These are phyloP conservation scores for Tetrastigma voinierianum DNA, from an alignment of 164 flowering plant genomes.

Conservation along the genomic window DNA sequence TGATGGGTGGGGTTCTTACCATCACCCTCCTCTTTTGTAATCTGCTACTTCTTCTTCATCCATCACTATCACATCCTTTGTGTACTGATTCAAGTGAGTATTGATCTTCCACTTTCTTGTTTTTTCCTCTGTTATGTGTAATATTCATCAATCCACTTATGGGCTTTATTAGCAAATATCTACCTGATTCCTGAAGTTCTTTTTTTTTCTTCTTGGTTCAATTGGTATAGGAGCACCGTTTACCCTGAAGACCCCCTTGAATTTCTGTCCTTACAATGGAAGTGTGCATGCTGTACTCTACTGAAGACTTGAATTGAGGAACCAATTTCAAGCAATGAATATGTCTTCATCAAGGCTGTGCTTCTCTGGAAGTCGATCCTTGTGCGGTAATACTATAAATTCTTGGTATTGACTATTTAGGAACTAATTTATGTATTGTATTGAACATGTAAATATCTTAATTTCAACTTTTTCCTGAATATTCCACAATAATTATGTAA, in stretches of 20 bases:
- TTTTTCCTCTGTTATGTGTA: slow-evolving; percentile 3
- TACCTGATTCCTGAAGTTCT: not conserved
- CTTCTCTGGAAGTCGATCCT: slow-evolving; percentile 78
- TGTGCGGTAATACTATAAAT: slow-evolving; percentile 57
- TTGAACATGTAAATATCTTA: no score
- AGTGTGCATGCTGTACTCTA: slow-evolving; percentile 70
- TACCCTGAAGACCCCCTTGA: slow-evolving; percentile 35
- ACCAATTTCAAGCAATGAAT: slow-evolving; percentile 60
- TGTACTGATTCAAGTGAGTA: slow-evolving; percentile 72
- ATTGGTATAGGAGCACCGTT: slow-evolving; percentile 71
- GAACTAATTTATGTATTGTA: not conserved
- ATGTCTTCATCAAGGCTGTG: slow-evolving; percentile 67
- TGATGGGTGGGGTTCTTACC: slow-evolving; percentile 17
- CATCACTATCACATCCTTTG: slow-evolving; percentile 47
- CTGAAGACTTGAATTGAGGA: slow-evolving; percentile 51
- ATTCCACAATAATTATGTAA: not conserved
- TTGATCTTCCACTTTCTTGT: not conserved
- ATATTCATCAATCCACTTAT: not conserved
- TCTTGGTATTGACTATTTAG: no score
- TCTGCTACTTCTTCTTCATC: slow-evolving; percentile 36
- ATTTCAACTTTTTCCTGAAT: not conserved
- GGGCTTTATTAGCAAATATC: not conserved
- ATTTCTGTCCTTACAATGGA: slow-evolving; percentile 77
- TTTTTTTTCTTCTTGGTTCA: not conserved
- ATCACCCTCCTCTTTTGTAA: slow-evolving; percentile 19